phyloP scores from a whole-genome alignment of 768 basidiomycete genomes.

The Daedalea quercina region DNA sequence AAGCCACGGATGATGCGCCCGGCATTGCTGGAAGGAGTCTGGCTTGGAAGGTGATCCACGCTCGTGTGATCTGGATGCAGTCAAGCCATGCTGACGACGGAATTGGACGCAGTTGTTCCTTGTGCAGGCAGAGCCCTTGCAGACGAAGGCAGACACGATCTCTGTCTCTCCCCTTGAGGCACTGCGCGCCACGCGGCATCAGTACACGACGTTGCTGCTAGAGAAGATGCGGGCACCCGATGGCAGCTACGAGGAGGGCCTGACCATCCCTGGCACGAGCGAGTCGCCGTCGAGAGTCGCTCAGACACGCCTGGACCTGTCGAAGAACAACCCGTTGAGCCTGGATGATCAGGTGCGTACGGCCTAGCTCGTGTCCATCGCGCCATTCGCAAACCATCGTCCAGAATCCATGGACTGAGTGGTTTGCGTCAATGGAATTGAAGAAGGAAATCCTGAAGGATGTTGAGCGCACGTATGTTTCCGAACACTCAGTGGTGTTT shows the following conservation, averaged over 20 bases:
- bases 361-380: neutral
- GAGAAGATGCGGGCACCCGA: constrained; percentile 82
- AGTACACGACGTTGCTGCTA: constrained; percentile 51
- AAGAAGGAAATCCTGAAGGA: constrained; percentile 89
- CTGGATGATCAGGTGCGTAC: constrained; percentile 61
- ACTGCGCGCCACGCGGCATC: constrained; percentile 43
- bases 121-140: constrained; percentile 57
- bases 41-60: constrained; percentile 68
- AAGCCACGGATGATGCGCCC: constrained; percentile 29
- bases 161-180: constrained; percentile 22
- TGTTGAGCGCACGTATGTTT: constrained; percentile 86
- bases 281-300: constrained; percentile 23
- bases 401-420: constrained; percentile 92
- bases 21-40: constrained; percentile 72
- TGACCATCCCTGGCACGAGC: constrained; percentile 46
- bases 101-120: constrained; percentile 54
- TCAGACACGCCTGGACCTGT: constrained; percentile 37
- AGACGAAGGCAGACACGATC: constrained; percentile 34
- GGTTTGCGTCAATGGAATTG: constrained; percentile 87
- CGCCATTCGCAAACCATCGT: neutral
- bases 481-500: neutral
- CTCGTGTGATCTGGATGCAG: neutral
- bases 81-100: constrained; percentile 4
- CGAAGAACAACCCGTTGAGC: constrained; percentile 77
- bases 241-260: constrained; percentile 71